These are phyloP conservation scores for Stachybotrys chlorohalonatus DNA, from an alignment of 2,329 filamentous ascomycete genomes.

Conservation along the genomic window DNA sequence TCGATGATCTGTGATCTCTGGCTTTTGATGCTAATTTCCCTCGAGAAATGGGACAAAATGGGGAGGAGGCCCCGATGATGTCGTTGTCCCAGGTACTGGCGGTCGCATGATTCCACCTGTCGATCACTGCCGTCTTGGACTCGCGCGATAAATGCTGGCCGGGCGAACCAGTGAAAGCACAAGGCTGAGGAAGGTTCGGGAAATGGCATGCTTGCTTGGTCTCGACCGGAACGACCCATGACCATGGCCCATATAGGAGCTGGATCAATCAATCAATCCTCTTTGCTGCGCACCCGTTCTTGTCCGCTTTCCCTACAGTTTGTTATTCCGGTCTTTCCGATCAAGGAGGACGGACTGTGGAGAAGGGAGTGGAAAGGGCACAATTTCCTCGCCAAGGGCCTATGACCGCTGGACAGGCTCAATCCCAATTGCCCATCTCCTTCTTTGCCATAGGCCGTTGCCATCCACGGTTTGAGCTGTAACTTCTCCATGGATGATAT, in stretches of 20 bases:
- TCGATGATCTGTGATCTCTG: no score
- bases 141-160: not conserved
- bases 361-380: not conserved
- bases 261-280: not conserved
- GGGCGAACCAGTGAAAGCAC: not conserved
- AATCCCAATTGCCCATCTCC: not conserved
- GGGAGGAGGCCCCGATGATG: not conserved
- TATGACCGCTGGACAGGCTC: not conserved
- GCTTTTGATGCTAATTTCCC: no score
- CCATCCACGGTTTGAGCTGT: not conserved
- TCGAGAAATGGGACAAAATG: not conserved
- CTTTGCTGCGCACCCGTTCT: not conserved
- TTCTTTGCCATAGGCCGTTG: not conserved
- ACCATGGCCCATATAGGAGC: not conserved
- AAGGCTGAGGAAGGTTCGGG: conserved; percentile 1
- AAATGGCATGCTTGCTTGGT: not conserved
- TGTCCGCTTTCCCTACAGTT: not conserved
- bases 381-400: not conserved
- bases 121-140: not conserved
- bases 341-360: not conserved
- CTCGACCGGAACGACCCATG: not conserved
- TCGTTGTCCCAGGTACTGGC: not conserved
- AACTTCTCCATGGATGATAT: not conserved
- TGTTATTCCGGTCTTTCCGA: not conserved
- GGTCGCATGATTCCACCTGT: not conserved